Conservation (phyloP, 768 basidiomycete species). For the Xanthoconium stramineum region DNA sequence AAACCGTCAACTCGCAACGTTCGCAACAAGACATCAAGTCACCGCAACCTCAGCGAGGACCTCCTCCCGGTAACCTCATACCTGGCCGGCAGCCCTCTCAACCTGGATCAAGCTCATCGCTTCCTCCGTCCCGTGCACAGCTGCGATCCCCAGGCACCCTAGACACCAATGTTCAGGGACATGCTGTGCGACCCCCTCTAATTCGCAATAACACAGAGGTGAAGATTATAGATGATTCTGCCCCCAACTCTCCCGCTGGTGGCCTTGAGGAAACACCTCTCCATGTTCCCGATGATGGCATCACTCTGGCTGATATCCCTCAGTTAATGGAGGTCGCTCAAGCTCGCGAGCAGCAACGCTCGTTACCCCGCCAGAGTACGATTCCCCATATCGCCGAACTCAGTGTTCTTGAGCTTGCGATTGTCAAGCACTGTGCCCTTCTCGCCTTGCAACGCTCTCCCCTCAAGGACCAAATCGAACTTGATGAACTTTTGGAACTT, state of each 20-base stretch:
- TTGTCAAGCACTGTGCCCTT: conserved; percentile 90
- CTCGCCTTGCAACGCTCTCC: conserved; percentile 75
- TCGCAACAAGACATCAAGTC: conserved; percentile 39
- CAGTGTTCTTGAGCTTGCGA: conserved; percentile 77
- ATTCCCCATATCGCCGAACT: conserved; percentile 84
- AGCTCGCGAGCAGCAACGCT: conserved; percentile 84
- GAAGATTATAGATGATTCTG: conserved; percentile 82
- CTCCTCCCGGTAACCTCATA: conserved; percentile 33
- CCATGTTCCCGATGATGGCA: conserved; percentile 64
- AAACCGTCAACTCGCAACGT: conserved; percentile 48
- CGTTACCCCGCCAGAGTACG: conserved; percentile 71
- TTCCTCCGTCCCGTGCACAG: conserved; percentile 35
- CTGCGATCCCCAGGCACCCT: conserved; percentile 38
- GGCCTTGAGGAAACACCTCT: conserved; percentile 40
- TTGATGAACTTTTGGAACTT: conserved; percentile 92
- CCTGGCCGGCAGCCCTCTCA: conserved; percentile 36
- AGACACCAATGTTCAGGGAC: conserved; percentile 40
- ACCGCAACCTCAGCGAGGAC: conserved; percentile 40
- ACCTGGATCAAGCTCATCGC: conserved; percentile 29
- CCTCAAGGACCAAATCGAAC: conserved; percentile 75
- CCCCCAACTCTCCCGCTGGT: conserved; percentile 65
- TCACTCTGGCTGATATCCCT: conserved; percentile 93
- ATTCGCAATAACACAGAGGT: conserved; percentile 82
- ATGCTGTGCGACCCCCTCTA: conserved; percentile 60
- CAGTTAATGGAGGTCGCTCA: conserved; percentile 91